A percentile compares a stretch with the other conserved stretches of the same genome.
Evolutionary conservation across 1,284 basidiomycete genomes (phyloP).

Genomic region (Vanrija sp.): DNA sequence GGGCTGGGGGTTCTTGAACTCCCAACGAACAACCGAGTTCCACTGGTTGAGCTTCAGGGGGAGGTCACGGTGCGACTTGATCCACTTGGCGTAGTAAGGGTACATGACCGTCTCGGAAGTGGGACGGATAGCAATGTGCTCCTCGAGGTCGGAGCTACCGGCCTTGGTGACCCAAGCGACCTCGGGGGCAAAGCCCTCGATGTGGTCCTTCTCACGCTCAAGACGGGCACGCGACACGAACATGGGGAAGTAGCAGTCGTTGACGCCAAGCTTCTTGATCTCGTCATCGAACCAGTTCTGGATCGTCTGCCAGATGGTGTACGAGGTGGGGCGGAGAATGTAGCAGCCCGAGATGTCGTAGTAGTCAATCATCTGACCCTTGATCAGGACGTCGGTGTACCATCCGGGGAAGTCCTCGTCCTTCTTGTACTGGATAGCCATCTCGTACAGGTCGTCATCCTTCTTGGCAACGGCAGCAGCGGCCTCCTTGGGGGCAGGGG

Average conservation of each 20-base stretch:
- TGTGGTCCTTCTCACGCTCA: constrained; percentile 96
- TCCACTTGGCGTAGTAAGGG: constrained; percentile 98
- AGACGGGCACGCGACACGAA: constrained; percentile 91
- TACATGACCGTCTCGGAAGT: constrained; percentile 99
- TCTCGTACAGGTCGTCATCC: constrained; percentile 81
- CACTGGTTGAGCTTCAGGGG: constrained; percentile 97
- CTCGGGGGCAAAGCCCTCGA: constrained; percentile 99
- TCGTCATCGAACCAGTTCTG: constrained; percentile 86
- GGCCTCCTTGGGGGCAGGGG: not conserved
- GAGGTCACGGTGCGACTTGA: constrained; percentile 94
- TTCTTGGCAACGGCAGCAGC: constrained; percentile 53
- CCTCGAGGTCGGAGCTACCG: constrained; percentile 85
- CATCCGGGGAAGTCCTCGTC: constrained; percentile 89
- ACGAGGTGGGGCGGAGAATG: constrained; percentile 97
- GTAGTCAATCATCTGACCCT: constrained; percentile 99
- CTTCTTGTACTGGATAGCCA: constrained; percentile 91
- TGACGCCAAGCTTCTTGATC: constrained; percentile 92
- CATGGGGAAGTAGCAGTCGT: constrained; percentile 99
- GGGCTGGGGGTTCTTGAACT: constrained; percentile 98
- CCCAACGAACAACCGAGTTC: constrained; percentile 99
- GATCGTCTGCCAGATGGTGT: constrained; percentile 94
- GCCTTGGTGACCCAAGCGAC: constrained; percentile 99
- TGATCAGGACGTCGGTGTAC: constrained; percentile 94
- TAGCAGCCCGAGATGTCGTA: constrained; percentile 99
- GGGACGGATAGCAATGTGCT: constrained; percentile 95